Base-by-base conservation (phyloP, 345 rosid genomes). In the Conringia planisiliqua region DNA sequence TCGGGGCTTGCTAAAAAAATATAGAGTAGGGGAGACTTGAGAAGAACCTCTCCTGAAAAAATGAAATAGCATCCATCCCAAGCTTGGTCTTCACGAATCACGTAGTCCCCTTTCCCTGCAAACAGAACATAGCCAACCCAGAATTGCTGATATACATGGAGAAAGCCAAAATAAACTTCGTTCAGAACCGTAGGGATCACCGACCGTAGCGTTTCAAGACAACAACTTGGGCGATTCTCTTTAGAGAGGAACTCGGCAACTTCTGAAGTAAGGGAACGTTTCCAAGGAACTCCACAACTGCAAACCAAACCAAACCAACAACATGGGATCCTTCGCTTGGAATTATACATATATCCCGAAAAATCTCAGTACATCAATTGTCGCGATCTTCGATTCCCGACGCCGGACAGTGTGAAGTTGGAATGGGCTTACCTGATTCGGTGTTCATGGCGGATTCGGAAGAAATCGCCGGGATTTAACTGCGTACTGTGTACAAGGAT, bases 1-100 rank as follows among this genome's bases (percentile, higher is more conserved):
- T 24, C 22, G 3, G 14, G 2, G 20, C 20, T n/a, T 48, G 12
- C 48, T n/a, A 10, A 27, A 62, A 10, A 38, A 2, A 38, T 2
- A 16, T 11, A 66, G 10, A 67, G 4, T 38, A 39, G 73, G 35
- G 66, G 58, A 29, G 27, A 0, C 14, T 27, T 26, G 12, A 52
- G 67, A 74, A 81, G 74, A 69, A 91, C 99, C 96, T 90, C 92
- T 77, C 99, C 99, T 57, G 86, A 86, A 83, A 92, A 95, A 14
- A 95, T 83, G 59, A 95, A 88, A 81, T 86, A 92, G 61, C 89
- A 71, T 64, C 99, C 99, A 75, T 92, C 89, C 63, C 90, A 92
- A 68, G 73, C 56, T 74, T 90, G 92, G 29, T 90, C 98, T 76
- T 82, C 90, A 2, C 85, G 90, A 71, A 86, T 80, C 66, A 92